These are phyloP conservation scores for Cyclaneusma minus DNA, from an alignment of 2,329 filamentous ascomycete species.

Conservation along the genomic window DNA sequence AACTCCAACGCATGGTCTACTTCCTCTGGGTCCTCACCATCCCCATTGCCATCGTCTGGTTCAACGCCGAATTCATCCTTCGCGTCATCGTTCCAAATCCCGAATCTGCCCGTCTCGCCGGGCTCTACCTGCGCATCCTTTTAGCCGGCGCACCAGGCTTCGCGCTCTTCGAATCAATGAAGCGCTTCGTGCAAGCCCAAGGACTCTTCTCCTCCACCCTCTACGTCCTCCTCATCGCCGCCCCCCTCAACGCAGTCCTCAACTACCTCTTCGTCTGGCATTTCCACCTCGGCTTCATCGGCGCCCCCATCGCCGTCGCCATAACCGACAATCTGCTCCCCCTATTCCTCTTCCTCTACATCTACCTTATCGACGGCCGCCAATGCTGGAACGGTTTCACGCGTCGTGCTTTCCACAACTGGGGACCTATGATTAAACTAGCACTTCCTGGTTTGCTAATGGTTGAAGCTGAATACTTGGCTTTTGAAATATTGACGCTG, in stretches of 20 bases:
- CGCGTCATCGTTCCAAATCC: constrained; percentile 51
- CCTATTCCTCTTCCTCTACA: constrained; percentile 56
- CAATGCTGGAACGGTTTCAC: constrained; percentile 75
- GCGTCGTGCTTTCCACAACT: constrained; percentile 54
- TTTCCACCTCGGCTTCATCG: constrained; percentile 54
- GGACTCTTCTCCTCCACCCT: constrained; percentile 68
- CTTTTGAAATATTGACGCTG: constrained; percentile 85
- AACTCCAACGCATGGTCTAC: constrained; percentile 67
- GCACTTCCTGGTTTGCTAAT: constrained; percentile 82
- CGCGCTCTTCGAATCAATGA: constrained; percentile 60
- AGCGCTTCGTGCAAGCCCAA: constrained; percentile 71
- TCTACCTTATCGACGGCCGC: constrained; percentile 52
- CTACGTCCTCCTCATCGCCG: constrained; percentile 61
- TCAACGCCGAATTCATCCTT: constrained; percentile 51
- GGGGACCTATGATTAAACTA: constrained; percentile 73
- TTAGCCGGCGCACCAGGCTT: constrained; percentile 60
- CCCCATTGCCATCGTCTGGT: constrained; percentile 60
- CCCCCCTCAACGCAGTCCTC: constrained; percentile 61
- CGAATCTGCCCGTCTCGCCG: constrained; percentile 55
- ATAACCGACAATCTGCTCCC: constrained; percentile 65
- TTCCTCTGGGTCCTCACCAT: constrained; percentile 60
- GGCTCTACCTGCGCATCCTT: constrained; percentile 56
- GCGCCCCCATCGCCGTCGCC: constrained; percentile 63
- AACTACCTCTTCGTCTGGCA: constrained; percentile 72
- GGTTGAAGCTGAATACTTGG: constrained; percentile 86